Evolutionary conservation across 257 asterid genomes (phyloP).

Genomic region (Scutellaria galericulata): DNA sequence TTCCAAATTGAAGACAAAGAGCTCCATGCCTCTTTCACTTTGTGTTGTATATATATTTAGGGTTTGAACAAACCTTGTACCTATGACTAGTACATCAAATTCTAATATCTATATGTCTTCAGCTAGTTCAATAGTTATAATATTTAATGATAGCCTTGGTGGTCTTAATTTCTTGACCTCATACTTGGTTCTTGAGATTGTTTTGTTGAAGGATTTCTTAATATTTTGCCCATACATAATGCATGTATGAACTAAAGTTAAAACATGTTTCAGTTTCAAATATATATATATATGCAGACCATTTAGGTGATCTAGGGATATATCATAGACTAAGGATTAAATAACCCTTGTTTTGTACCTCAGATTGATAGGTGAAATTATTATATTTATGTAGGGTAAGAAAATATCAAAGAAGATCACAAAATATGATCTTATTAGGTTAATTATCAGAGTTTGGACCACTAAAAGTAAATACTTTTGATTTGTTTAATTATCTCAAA

Average conservation of each 20-base stretch:
- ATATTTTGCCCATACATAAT: not conserved
- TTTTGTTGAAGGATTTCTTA: not conserved
- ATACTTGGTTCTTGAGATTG: not conserved
- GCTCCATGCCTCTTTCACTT: not conserved
- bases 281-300: constrained; percentile 25
- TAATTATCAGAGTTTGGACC: constrained; percentile 38
- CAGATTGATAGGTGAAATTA: too few relatives aligned
- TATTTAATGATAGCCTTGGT: too few relatives aligned
- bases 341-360: constrained; percentile 14
- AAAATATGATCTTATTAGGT: constrained; percentile 24
- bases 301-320: not conserved
- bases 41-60: not conserved
- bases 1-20: not conserved
- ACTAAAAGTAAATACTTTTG: constrained; percentile 29
- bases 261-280: constrained; percentile 32
- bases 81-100: too few relatives aligned
- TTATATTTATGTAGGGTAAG: not conserved
- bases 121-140: too few relatives aligned
- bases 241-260: not conserved
- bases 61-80: not conserved
- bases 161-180: too few relatives aligned
- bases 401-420: constrained; percentile 19
- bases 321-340: not conserved
- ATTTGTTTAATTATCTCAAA: not conserved
- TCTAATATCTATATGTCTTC: too few relatives aligned